Conservation (phyloP, 805 yeast genomes). For the Osmozyma mogii region DNA sequence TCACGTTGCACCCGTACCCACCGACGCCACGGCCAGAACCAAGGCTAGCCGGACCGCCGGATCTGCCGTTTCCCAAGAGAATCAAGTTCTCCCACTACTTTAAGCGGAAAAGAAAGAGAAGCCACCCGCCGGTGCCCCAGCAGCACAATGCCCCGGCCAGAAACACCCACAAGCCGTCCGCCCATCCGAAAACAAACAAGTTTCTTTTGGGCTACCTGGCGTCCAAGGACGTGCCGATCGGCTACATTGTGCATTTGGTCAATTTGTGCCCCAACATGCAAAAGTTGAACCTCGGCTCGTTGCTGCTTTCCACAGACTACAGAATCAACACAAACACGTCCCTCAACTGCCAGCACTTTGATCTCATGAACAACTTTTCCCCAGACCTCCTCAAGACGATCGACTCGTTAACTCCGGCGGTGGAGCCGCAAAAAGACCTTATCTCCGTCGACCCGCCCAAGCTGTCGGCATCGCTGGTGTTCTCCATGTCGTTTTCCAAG, state of each 20-base stretch:
- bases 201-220: slow-evolving; percentile 55
- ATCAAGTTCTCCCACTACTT: slow-evolving; percentile 12
- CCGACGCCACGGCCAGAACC: slow-evolving; percentile 10
- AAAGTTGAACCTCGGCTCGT: slow-evolving; percentile 47
- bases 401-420: slow-evolving; percentile 8
- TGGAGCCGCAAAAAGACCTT: not conserved
- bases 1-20: slow-evolving; percentile 25
- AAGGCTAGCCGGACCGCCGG: slow-evolving; percentile 5
- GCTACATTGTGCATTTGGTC: slow-evolving; percentile 61
- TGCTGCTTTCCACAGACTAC: slow-evolving; percentile 64
- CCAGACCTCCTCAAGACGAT: slow-evolving; percentile 19
- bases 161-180: slow-evolving; percentile 21
- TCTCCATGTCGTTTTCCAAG: slow-evolving; percentile 19
- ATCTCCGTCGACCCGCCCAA: slow-evolving; percentile 1
- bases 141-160: slow-evolving; percentile 3
- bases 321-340: slow-evolving; percentile 33
- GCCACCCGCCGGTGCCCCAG: slow-evolving; percentile 2
- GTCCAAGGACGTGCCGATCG: slow-evolving; percentile 73
- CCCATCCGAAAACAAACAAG: slow-evolving; percentile 52
- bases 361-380: slow-evolving; percentile 30
- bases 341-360: slow-evolving; percentile 31
- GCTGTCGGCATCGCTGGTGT: slow-evolving; percentile 14
- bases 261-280: slow-evolving; percentile 58
- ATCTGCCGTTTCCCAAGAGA: slow-evolving; percentile 11
- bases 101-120: slow-evolving; percentile 8